Evolutionary conservation across 352 stramenopile species (phyloP), one percentile per base, ranked within the genome.

Genomic region (Globisporangium okanoganense): DNA sequence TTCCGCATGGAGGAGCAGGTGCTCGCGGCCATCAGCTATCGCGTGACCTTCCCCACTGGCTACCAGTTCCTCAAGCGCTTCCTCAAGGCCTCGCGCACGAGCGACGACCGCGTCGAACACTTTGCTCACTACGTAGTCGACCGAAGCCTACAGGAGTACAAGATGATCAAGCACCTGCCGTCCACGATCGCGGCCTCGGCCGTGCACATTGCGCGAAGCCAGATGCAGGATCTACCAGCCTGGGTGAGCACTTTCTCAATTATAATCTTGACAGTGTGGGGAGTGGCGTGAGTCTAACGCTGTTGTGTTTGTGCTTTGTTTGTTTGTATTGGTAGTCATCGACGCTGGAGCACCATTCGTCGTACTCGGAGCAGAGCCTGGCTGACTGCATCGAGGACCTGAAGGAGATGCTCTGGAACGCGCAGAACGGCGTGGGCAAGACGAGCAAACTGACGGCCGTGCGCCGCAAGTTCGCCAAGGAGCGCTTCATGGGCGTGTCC

Each of bases 81-180:
- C 43, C 48, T 94, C 16, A 95, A 95, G 68, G 86, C 86, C 5
- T 85, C 86, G 5, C 73, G 78, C 50, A 90, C 84, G 14, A 77
- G 62, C 7, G 81, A 94, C 62, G 73, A 86, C 67, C 81, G 83
- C 10, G 77, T 94, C 3, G 81, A 90, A 50, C 76, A 92, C 59
- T 92, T 99, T 49, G 97, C 97, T 18, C 98, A 97, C 74, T 99
- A 97, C 70, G 89, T 99, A 41, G 90, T 99, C 27, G 98, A 99
- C 73, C 92, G 97, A 29, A 98, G 90, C 47, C 79, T 99, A 47
- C 97, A 99, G 79, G 98, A 99, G 76, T 99, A 99, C 85, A 95
- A 96, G 62, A 76, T 99, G 74, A 88, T 99, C 49, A 93, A 98
- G 61, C 98, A 98, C 74, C 67, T 97, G 48, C 98, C 98, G 1